Evolutionary conservation across 1,284 basidiomycete genomes (phyloP), one percentile per base, ranked within the genome.

Genomic region (Cutaneotrichosporon cutaneum): DNA sequence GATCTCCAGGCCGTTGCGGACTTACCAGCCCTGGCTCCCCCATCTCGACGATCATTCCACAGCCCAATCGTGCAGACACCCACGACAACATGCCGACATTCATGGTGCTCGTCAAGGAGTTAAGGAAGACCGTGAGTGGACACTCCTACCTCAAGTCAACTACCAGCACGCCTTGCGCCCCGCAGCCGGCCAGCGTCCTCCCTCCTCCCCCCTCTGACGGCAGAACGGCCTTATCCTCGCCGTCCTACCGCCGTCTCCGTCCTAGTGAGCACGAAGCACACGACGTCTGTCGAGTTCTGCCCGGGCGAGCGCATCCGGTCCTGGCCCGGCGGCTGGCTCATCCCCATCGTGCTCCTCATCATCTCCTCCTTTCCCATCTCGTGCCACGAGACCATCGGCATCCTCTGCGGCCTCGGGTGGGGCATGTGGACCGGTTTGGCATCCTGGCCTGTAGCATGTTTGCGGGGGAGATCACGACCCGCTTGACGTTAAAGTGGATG

Each of bases 371-470:
- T 70, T 54, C 77, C 1, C 77, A 75, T 2, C 64, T 78, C 0
- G 67, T 76, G 2, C 3, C 74, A 76, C 60, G 74, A 76, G 52
- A 72, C 76, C 58, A 67, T 78, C 26, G 76, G 76, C 11, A 72
- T 78, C 26, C 62, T 76, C 3, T 68, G 70, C 50, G 77, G 77
- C 30, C 60, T 78, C 10, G 73, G 77, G 0, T 78, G 70, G 68
- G 75, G 71, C 32, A 58, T 78, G 10, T 69, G 75, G 22, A 51
- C 68, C 2, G 77, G 77, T 77, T 77, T 57, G 73, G 68, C 1
- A 77, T 78, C 50, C 65, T 78, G 0, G 77, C 74, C 2, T 75
- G 77, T 22, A 78, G 76, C 9, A 77, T 78, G 58, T 53, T 77
- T 10, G 77, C n/a, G n/a, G n/a, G 77, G 21, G 77, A 78, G 45